Percentiles rank a stretch among this genome's conserved stretches.
phyloP scores from a whole-genome alignment of 495 filamentous ascomycete species.

The Hypoxylon fuscum region DNA sequence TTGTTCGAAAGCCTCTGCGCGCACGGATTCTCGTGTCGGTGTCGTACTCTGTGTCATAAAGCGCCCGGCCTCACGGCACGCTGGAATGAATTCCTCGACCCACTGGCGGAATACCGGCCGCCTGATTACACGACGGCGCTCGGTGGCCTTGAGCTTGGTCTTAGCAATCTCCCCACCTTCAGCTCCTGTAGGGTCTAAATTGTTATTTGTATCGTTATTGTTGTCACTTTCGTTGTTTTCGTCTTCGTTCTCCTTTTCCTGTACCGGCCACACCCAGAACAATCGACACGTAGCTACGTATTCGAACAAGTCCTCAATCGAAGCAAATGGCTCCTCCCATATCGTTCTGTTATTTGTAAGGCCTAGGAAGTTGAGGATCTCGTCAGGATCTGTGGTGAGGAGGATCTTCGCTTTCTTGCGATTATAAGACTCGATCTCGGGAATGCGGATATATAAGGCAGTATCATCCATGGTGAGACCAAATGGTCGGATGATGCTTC shows the following conservation, averaged over 20 bases:
- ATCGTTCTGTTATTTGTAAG: constrained; percentile 50
- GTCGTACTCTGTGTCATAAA: constrained; percentile 23
- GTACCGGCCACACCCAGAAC: constrained; percentile 52
- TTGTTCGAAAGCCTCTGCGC: constrained; percentile 45
- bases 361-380: constrained; percentile 67
- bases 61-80: constrained; percentile 44
- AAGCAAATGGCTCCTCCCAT: constrained; percentile 58
- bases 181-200: background rate
- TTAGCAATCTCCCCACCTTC: constrained; percentile 29
- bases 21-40: constrained; percentile 45
- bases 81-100: constrained; percentile 64
- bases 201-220: too few relatives aligned
- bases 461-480: constrained; percentile 69
- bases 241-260: background rate
- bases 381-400: constrained; percentile 62
- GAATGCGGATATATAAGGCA: constrained; percentile 67
- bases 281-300: constrained; percentile 62
- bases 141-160: constrained; percentile 60
- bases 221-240: too few relatives aligned
- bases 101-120: constrained; percentile 61
- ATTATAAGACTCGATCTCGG: constrained; percentile 66
- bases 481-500: constrained; percentile 64
- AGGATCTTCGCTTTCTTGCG: constrained; percentile 64
- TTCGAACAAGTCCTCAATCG: constrained; percentile 62
- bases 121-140: constrained; percentile 56